Conservation (phyloP, 805 yeast species). For the Blastobotrys peoriensis region DNA sequence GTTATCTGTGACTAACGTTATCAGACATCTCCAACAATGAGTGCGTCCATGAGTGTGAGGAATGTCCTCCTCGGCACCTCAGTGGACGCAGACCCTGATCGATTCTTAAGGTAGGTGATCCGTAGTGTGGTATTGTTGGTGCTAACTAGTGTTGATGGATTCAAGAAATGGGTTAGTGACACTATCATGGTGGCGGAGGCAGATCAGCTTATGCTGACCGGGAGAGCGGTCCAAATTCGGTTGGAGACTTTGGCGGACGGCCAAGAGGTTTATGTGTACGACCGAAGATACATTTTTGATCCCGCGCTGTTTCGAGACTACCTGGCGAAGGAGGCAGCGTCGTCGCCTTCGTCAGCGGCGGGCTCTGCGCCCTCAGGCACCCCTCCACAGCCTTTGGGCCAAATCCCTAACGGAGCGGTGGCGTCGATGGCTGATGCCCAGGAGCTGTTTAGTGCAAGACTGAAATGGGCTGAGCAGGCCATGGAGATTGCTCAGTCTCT, state of each 20-base stretch:
- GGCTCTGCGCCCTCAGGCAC: background rate
- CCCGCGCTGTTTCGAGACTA: background rate
- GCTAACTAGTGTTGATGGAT: slow-evolving; percentile 17
- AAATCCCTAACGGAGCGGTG: background rate
- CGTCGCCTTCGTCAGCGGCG: background rate
- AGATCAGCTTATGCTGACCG: slow-evolving; percentile 25
- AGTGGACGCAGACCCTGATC: slow-evolving; percentile 17
- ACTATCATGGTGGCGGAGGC: slow-evolving; percentile 16
- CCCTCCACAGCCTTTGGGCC: slow-evolving; percentile 1
- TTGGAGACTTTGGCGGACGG: slow-evolving; percentile 22
- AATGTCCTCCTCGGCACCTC: slow-evolving; percentile 25
- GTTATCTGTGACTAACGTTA: too few species aligned
- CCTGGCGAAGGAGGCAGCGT: background rate
- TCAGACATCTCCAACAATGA: background rate
- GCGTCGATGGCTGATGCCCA: slow-evolving; percentile 1
- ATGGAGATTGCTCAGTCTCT: background rate
- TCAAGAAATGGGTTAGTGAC: slow-evolving; percentile 16
- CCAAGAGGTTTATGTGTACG: slow-evolving; percentile 24
- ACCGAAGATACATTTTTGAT: slow-evolving; percentile 15
- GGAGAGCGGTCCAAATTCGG: slow-evolving; percentile 25
- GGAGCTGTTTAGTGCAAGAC: slow-evolving; percentile 6
- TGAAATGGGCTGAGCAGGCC: slow-evolving; percentile 15
- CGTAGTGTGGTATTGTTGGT: background rate
- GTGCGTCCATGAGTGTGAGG: slow-evolving; percentile 18
- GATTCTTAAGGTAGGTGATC: slow-evolving; percentile 16